Conservation (phyloP, 179 eudicot genomes). For the Heliamphora pulchella region DNA sequence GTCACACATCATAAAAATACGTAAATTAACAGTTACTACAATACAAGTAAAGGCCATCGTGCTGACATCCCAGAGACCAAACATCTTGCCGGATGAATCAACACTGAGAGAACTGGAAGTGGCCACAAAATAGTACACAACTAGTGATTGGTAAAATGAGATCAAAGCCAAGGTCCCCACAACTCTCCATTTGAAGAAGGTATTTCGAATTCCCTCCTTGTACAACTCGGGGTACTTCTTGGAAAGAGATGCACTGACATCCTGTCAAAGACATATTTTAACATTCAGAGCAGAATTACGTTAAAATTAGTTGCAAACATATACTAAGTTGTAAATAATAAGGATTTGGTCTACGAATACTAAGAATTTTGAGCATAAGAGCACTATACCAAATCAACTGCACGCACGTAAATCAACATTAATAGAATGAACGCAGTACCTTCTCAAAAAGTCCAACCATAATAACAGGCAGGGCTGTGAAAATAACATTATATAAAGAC, state of each 20-base stretch:
- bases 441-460: constrained; percentile 89
- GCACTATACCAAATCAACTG: constrained; percentile 5
- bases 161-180: constrained; percentile 64
- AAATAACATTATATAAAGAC: constrained; percentile 84
- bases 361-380: constrained; percentile 8
- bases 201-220: constrained; percentile 77
- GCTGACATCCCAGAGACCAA: constrained; percentile 96
- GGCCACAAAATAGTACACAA: constrained; percentile 58
- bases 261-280: constrained; percentile 36
- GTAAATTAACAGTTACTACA: constrained; percentile 79
- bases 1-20: constrained; percentile 86
- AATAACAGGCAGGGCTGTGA: constrained; percentile 87
- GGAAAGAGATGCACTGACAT: constrained; percentile 85
- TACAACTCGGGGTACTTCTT: constrained; percentile 85
- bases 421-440: constrained; percentile 34
- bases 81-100: constrained; percentile 77
- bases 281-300: constrained; percentile 8
- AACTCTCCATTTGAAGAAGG: constrained; percentile 70
- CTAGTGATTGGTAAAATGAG: constrained; percentile 72
- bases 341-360: background rate
- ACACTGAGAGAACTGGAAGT: constrained; percentile 52
- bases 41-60: constrained; percentile 87
- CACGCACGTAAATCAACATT: background rate
- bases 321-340: background rate
- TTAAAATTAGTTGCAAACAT: constrained; percentile 16